A percentile compares a stretch with the other conserved stretches of the same genome.
Evolutionary conservation across 768 basidiomycete genomes (phyloP).

Genomic region (Cystofilobasidium macerans): DNA sequence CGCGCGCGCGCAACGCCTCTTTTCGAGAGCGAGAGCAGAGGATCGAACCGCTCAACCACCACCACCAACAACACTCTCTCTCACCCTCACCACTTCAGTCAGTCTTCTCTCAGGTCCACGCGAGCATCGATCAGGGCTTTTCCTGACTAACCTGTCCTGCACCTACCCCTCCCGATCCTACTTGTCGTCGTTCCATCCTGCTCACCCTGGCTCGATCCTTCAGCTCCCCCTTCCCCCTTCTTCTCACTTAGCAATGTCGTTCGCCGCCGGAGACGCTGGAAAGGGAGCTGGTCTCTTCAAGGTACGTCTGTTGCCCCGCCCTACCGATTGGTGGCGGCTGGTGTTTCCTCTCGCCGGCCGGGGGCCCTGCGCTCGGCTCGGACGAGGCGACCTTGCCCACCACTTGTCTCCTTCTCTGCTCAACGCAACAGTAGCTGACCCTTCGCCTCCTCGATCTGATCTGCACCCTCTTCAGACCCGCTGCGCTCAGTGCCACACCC

Average conservation of each 20-base stretch:
- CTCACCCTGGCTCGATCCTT: background rate
- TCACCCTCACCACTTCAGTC: too few relatives aligned
- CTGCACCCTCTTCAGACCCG: constrained; percentile 10
- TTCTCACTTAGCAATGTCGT: constrained; percentile 11
- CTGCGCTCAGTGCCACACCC: constrained; percentile 28
- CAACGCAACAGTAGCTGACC: too few relatives aligned
- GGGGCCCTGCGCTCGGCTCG: background rate
- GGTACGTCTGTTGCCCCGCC: constrained; percentile 9
- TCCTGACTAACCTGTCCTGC: too few relatives aligned
- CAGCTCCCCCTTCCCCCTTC: background rate
- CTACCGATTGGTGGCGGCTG: too few relatives aligned
- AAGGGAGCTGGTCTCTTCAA: constrained; percentile 26
- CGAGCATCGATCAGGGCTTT: too few relatives aligned
- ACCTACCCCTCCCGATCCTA: too few relatives aligned
- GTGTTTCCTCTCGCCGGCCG: background rate
- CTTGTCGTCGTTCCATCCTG: too few relatives aligned
- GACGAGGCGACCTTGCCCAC: background rate
- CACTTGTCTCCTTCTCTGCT: background rate
- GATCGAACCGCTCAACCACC: too few relatives aligned
- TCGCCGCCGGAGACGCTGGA: constrained; percentile 18
- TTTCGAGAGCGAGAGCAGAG: too few relatives aligned
- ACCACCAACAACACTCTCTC: too few relatives aligned
- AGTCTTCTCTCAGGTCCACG: too few relatives aligned
- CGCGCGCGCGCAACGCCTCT: too few relatives aligned
- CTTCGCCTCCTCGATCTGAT: background rate